Conservation (phyloP, 2,329 filamentous ascomycete species). For the Aspergillus pseudoglaucus region DNA sequence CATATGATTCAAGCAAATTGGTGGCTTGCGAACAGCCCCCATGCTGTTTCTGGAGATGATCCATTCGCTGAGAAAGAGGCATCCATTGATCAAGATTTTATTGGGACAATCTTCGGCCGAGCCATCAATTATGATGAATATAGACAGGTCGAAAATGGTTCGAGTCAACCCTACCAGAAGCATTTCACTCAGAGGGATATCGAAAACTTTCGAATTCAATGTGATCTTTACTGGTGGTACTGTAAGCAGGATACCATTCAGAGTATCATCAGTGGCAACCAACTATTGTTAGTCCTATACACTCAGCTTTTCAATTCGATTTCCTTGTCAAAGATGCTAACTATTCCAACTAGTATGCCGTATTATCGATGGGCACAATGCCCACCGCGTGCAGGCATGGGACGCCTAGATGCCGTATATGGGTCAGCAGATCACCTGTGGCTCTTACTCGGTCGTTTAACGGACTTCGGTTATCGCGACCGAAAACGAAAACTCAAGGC, state of each 20-base stretch:
- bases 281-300: constrained; percentile 63
- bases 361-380: constrained; percentile 79
- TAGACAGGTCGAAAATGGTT: constrained; percentile 41
- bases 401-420: constrained; percentile 70
- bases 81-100: constrained; percentile 51
- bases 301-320: too few relatives aligned
- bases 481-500: constrained; percentile 68
- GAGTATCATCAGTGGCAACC: constrained; percentile 78
- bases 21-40: constrained; percentile 14
- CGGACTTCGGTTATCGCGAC: constrained; percentile 72
- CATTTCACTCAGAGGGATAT: constrained; percentile 55
- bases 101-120: constrained; percentile 54
- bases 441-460: constrained; percentile 70
- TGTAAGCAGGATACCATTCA: constrained; percentile 91
- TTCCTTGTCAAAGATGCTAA: constrained; percentile 15
- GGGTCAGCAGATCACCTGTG: constrained; percentile 85
- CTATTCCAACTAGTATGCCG: constrained; percentile 55
- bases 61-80: constrained; percentile 38
- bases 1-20: constrained; percentile 16
- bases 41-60: constrained; percentile 37
- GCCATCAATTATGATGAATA: constrained; percentile 53
- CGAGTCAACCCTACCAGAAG: constrained; percentile 18
- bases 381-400: constrained; percentile 74
- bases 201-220: constrained; percentile 70
- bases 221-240: constrained; percentile 94